phyloP scores from a whole-genome alignment of 129 eudicot genomes.

The Pittosporum tobira region DNA sequence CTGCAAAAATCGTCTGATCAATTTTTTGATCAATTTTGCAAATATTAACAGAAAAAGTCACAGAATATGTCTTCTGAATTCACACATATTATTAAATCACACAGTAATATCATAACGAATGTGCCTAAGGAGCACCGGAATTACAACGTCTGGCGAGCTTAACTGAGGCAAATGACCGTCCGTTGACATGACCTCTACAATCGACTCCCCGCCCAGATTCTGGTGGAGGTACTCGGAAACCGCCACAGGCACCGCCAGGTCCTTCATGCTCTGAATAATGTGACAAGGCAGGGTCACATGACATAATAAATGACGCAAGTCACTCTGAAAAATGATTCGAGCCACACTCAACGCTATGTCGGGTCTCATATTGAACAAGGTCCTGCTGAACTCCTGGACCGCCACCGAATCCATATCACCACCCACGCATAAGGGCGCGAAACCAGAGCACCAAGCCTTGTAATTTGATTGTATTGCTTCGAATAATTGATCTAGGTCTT shows the following conservation, averaged over 20 bases:
- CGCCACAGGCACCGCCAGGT: slow-evolving; percentile 88
- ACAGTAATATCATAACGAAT: slow-evolving; percentile 55
- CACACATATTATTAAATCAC: slow-evolving; percentile 12
- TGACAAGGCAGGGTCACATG: slow-evolving; percentile 80
- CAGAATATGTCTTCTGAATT: too few relatives aligned
- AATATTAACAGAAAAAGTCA: too few relatives aligned
- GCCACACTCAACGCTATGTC: slow-evolving; percentile 81
- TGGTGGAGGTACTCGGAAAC: slow-evolving; percentile 89
- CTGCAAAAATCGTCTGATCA: too few relatives aligned
- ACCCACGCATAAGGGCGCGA: slow-evolving; percentile 82
- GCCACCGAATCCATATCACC: slow-evolving; percentile 83
- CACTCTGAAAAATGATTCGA: slow-evolving; percentile 61
- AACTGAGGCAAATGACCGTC: slow-evolving; percentile 94
- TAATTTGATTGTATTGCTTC: slow-evolving; percentile 70
- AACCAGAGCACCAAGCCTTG: slow-evolving; percentile 91
- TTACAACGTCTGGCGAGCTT: slow-evolving; percentile 88
- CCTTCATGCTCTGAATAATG: slow-evolving; percentile 89
- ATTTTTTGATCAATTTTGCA: too few relatives aligned
- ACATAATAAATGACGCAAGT: slow-evolving; percentile 53
- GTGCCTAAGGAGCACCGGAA: slow-evolving; percentile 87
- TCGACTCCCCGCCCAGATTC: slow-evolving; percentile 67
- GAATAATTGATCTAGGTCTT: slow-evolving; percentile 70
- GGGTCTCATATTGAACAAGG: slow-evolving; percentile 91
- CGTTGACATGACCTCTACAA: slow-evolving; percentile 91
- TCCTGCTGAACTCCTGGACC: slow-evolving; percentile 88